These are phyloP conservation scores for Chlorella sp. DNA, from an alignment of 139 green algal species.

Conservation along the genomic window DNA sequence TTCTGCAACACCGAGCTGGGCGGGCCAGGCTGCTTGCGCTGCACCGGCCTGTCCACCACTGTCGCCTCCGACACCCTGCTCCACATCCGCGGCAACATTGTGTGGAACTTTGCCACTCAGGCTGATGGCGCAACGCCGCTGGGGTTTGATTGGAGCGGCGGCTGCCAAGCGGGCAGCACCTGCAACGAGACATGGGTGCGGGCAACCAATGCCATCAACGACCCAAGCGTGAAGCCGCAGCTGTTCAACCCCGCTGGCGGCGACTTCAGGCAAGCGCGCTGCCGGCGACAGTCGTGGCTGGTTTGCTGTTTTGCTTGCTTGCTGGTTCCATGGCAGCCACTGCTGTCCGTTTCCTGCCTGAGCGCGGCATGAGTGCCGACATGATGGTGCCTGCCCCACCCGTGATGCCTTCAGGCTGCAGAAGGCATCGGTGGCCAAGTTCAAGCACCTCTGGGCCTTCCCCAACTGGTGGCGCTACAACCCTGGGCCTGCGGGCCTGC, in stretches of 20 bases:
- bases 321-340: not conserved
- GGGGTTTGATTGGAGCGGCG: not conserved
- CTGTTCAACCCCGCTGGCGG: not conserved
- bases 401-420: not conserved
- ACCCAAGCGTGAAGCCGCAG: not conserved
- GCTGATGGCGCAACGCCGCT: not conserved
- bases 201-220: constrained; percentile 2
- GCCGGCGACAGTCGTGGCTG: not conserved
- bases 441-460: not conserved
- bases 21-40: too few species aligned
- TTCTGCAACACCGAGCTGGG: too few species aligned
- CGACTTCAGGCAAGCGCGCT: not conserved
- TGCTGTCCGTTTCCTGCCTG: not conserved
- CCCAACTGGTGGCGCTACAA: not conserved
- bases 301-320: not conserved
- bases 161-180: not conserved
- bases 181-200: not conserved
- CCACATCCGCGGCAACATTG: not conserved
- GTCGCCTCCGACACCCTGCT: not conserved
- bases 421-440: not conserved
- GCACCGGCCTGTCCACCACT: too few species aligned
- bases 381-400: too few species aligned
- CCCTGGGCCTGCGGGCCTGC: not conserved
- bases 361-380: too few species aligned
- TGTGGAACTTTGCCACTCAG: not conserved